Base-by-base conservation (phyloP, 1,284 basidiomycete species). In the Puccinia polysora region DNA sequence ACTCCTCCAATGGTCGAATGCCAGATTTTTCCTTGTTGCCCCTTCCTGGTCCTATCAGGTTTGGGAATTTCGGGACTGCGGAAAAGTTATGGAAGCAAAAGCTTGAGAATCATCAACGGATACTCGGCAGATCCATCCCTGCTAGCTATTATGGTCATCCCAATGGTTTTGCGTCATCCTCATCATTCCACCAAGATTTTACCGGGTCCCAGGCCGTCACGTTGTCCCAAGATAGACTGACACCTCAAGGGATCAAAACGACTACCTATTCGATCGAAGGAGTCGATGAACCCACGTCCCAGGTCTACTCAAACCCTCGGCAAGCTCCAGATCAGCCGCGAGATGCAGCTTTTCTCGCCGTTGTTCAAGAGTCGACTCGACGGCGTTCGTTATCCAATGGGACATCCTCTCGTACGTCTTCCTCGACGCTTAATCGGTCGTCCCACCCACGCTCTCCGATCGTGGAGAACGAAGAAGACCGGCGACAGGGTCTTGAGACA, bases 11-110 rank as follows among this genome's bases (percentile, higher is more conserved):
- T 68, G 32, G 65, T 3, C 53, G 53, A 28, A 58, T 58, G 43
- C 68, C 68, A 52, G 68, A 71, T 62, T 71, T 71, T 49, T 71
- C 68, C 20, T 6, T 45, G 25, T 63, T 71, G 32, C 68, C 68
- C 2, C 32, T 62, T 15, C 56, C 68, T 12, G 56, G 56, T 15
- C 68, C 68, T 62, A 71, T 71, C 47, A 32, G 68, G 40, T 71
- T 71, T 40, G 68, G 68, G 34, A 71, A 71, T 40, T 71, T 71
- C 30, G 53, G 53, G 20, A 69, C 65, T 32, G 49, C 63, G n/a
- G 63, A 65, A 50, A 53, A 50, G 28, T 38, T 23, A 25, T 50
- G 32, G 32, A 52, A 65, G 43, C 63, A 65, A 32, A 65, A 65
- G 23, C 30, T 65, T 28, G 63, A 65, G 10, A 65, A 38, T 50